Conservation (phyloP, 73 alveolate species). For the Paramecium sexaurelia region DNA sequence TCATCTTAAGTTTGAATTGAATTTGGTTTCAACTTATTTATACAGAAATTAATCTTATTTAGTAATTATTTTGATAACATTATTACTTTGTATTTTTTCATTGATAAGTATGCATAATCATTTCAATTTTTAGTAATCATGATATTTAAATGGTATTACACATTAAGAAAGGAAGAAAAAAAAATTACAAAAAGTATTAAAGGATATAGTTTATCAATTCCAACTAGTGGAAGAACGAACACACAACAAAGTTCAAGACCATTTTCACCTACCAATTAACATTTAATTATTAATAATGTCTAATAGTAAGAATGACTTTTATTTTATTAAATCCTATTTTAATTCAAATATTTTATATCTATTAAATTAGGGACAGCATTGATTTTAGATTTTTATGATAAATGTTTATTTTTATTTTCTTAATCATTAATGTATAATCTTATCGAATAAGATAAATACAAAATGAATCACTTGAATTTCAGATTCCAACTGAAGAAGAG, state of each 20-base stretch:
- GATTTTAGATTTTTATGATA: background rate
- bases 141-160: background rate
- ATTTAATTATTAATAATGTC: background rate
- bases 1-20: background rate
- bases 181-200: background rate
- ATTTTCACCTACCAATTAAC: background rate
- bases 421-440: background rate
- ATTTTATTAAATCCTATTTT: background rate
- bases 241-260: background rate
- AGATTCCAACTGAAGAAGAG: background rate
- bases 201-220: background rate
- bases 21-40: background rate
- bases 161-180: background rate
- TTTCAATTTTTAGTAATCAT: background rate
- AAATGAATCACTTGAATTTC: background rate
- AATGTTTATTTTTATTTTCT: background rate
- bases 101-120: background rate
- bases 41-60: background rate
- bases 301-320: background rate
- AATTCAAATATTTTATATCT: background rate
- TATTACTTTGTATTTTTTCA: background rate
- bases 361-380: background rate
- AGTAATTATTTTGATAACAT: background rate
- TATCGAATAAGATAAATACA: background rate
- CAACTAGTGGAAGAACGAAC: conserved; percentile 30